Percentiles rank a stretch among this genome's conserved stretches.
Conservation (phyloP, 768 basidiomycete genomes). For the Lentinula raphanica region DNA sequence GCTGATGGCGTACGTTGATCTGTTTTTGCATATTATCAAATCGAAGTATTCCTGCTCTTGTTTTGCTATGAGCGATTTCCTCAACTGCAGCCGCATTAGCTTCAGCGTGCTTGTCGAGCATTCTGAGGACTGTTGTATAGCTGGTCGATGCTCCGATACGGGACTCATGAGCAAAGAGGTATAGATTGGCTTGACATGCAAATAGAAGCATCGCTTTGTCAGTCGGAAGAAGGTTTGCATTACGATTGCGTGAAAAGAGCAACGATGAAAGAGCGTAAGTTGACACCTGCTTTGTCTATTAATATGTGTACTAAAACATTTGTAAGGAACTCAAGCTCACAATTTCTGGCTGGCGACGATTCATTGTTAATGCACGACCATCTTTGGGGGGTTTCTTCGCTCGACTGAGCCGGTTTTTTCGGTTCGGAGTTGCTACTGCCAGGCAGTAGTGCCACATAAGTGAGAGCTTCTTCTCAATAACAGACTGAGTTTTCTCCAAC, state of each 20-base stretch:
- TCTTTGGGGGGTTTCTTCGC: background rate
- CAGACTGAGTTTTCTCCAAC: background rate
- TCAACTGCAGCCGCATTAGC: constrained; percentile 3
- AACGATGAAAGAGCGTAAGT: constrained; percentile 9
- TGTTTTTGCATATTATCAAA: constrained; percentile 21
- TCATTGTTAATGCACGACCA: background rate
- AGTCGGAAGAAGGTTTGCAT: constrained; percentile 7
- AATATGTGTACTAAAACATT: background rate
- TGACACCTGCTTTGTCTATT: constrained; percentile 3
- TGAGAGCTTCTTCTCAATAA: background rate
- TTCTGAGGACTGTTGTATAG: constrained; percentile 7
- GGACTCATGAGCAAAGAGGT: constrained; percentile 8
- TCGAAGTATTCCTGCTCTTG: constrained; percentile 7
- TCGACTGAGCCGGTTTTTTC: constrained; percentile 2
- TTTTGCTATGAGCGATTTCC: background rate
- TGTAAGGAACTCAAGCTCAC: background rate
- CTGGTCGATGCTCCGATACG: constrained; percentile 8
- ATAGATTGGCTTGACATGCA: constrained; percentile 9
- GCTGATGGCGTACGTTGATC: constrained; percentile 12
- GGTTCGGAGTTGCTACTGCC: background rate
- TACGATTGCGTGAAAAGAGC: constrained; percentile 9
- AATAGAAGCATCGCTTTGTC: constrained; percentile 12
- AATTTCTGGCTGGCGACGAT: constrained; percentile 2
- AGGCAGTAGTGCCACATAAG: constrained; percentile 6
- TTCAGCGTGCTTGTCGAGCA: constrained; percentile 7